These are phyloP conservation scores for Porcisia hertigi DNA, from an alignment of 208 protist species.

Conservation along the genomic window DNA sequence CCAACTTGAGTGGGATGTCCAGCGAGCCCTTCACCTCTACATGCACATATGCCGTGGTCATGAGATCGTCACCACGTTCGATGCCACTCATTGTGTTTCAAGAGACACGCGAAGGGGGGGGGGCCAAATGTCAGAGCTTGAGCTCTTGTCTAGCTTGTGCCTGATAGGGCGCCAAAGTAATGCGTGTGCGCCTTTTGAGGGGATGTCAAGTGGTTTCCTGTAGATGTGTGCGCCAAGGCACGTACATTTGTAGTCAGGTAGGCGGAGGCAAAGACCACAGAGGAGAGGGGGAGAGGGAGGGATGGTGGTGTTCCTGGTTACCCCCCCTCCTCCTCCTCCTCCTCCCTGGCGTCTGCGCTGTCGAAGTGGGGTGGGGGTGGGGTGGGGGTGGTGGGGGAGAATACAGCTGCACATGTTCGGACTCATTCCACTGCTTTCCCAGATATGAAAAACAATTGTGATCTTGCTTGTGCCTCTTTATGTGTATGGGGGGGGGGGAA, in stretches of 20 bases:
- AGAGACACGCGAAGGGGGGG: neutral
- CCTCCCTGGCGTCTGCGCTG: neutral
- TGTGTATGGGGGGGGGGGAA: too few species aligned
- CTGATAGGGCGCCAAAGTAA: too few species aligned
- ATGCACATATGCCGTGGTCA: constrained; percentile 23
- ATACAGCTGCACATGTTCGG: too few species aligned
- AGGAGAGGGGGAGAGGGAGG: neutral
- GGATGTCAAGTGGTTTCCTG: too few species aligned
- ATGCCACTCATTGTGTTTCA: neutral
- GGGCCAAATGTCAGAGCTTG: neutral
- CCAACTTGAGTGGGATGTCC: constrained; percentile 48
- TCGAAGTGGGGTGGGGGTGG: too few species aligned
- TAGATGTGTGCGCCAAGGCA: neutral
- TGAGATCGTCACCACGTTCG: neutral
- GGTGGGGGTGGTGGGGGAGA: too few species aligned
- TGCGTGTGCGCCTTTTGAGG: too few species aligned
- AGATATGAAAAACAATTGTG: too few species aligned
- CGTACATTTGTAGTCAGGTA: neutral
- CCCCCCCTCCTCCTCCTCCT: too few species aligned
- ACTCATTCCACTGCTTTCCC: too few species aligned
- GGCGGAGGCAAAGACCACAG: neutral
- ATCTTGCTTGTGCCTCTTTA: too few species aligned
- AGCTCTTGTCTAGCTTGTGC: too few species aligned
- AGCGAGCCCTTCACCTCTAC: constrained; percentile 57
- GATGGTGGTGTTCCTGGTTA: neutral